phyloP scores from a whole-genome alignment of 371 early-diverging fungal genomes.

The Syncephalastrum racemosum region DNA sequence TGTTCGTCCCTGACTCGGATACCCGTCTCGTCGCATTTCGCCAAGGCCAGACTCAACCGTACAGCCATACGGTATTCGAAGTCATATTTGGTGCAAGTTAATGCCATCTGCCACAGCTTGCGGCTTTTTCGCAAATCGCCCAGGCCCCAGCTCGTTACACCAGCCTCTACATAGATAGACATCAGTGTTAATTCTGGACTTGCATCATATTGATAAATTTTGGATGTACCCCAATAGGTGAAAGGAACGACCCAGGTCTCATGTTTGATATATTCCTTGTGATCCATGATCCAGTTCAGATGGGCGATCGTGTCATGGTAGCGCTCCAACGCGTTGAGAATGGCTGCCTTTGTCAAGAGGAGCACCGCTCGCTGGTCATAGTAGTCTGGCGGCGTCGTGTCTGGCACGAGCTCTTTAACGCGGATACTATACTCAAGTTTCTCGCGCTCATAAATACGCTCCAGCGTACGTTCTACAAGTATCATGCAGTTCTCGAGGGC shows the following conservation, averaged over 20 bases:
- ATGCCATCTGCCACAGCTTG: conserved; percentile 55
- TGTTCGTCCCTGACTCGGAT: conserved; percentile 22
- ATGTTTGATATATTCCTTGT: conserved; percentile 41
- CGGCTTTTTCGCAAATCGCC: conserved; percentile 46
- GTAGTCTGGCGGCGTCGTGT: conserved; percentile 44
- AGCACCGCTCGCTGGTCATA: conserved; percentile 46
- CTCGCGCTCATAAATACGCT: conserved; percentile 47
- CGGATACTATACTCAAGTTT: conserved; percentile 47
- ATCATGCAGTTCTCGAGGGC: conserved; percentile 38
- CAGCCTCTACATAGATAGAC: conserved; percentile 48
- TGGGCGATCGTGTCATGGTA: conserved; percentile 44
- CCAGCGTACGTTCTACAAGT: conserved; percentile 43
- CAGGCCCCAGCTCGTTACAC: conserved; percentile 56
- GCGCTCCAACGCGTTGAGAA: conserved; percentile 41
- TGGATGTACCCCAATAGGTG: conserved; percentile 59
- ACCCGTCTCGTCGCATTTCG: conserved; percentile 46
- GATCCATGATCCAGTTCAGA: conserved; percentile 63
- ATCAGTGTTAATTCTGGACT: conserved; percentile 13
- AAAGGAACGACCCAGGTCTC: conserved; percentile 66
- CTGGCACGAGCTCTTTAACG: conserved; percentile 41
- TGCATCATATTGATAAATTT: background rate
- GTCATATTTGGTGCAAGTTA: conserved; percentile 55
- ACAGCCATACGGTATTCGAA: conserved; percentile 63
- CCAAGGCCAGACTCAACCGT: conserved; percentile 40
- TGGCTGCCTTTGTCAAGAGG: conserved; percentile 41